These are phyloP conservation scores for Naganishia sp. DNA, from an alignment of 1,284 basidiomycete genomes.

Conservation along the genomic window DNA sequence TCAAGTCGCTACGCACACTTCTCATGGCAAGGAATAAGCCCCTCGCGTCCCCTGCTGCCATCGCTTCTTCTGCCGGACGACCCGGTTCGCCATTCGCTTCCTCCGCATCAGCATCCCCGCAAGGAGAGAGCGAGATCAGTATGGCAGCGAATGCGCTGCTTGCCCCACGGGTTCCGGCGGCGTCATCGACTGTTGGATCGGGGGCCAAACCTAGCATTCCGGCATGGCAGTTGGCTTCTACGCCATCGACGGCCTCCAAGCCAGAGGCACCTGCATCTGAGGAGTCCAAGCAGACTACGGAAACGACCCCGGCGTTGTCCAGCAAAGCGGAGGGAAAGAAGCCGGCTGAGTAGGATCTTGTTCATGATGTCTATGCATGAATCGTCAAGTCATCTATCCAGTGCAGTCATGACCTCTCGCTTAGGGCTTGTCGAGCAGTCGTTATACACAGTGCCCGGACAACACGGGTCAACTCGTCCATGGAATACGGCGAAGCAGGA, in stretches of 20 bases:
- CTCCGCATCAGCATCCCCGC: slow-evolving; percentile 42
- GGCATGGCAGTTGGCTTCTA: slow-evolving; percentile 74
- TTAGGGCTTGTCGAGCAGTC: slow-evolving; percentile 5
- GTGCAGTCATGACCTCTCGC: background rate
- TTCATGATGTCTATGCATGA: background rate
- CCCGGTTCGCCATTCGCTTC: slow-evolving; percentile 53
- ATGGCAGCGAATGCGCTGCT: slow-evolving; percentile 49
- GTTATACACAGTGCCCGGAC: slow-evolving; percentile 9
- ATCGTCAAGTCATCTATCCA: too few relatives aligned
- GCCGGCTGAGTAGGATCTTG: background rate
- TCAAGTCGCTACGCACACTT: slow-evolving; percentile 91
- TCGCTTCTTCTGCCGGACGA: slow-evolving; percentile 26
- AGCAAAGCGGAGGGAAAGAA: slow-evolving; percentile 23
- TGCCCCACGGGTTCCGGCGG: slow-evolving; percentile 38
- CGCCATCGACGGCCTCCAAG: background rate
- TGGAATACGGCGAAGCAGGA: slow-evolving; percentile 4
- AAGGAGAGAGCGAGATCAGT: slow-evolving; percentile 28
- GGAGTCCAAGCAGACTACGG: background rate
- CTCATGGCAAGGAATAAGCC: slow-evolving; percentile 75
- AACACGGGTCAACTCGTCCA: slow-evolving; percentile 16
- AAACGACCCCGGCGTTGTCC: background rate
- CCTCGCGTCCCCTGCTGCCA: slow-evolving; percentile 44
- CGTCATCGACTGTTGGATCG: background rate
- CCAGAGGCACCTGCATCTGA: slow-evolving; percentile 21
- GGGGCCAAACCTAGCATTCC: slow-evolving; percentile 72